phyloP scores from a whole-genome alignment of 2,329 filamentous ascomycete genomes.

The Diaporthe capsici region DNA sequence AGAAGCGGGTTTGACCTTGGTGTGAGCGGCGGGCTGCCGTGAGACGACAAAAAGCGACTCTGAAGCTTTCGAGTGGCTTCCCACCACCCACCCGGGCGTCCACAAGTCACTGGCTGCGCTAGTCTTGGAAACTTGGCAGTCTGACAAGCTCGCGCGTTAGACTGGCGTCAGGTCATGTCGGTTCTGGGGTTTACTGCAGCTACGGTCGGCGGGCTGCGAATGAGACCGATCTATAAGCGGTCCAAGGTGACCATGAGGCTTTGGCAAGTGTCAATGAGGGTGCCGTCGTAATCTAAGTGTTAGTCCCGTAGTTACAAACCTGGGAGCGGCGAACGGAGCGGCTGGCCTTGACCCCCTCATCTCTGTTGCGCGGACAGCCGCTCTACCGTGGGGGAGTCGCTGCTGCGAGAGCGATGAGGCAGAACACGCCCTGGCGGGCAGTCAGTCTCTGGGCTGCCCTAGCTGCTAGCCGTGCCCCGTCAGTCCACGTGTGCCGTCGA shows the following conservation, averaged over 20 bases:
- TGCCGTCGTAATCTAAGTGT: constrained; percentile 39
- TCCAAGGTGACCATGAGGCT: constrained; percentile 29
- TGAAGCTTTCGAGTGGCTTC: constrained; percentile 29
- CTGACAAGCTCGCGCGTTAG: constrained; percentile 28
- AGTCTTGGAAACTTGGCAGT: constrained; percentile 31
- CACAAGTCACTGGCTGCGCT: constrained; percentile 24
- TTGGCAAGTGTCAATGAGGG: constrained; percentile 33
- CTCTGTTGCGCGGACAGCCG: neutral
- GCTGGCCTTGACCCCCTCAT: constrained; percentile 3
- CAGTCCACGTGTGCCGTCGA: constrained; percentile 18
- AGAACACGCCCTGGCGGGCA: neutral
- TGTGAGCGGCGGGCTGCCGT: constrained; percentile 30
- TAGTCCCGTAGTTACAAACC: neutral
- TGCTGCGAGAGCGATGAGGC: constrained; percentile 11
- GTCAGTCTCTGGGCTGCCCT: neutral
- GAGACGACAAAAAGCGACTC: constrained; percentile 28
- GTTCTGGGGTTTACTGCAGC: constrained; percentile 13
- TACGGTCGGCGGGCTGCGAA: constrained; percentile 4
- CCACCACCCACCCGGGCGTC: neutral
- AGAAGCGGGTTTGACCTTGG: constrained; percentile 17
- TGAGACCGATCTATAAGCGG: constrained; percentile 14
- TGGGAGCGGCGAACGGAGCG: neutral
- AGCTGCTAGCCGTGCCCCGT: constrained; percentile 14
- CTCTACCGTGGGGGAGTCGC: neutral
- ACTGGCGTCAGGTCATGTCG: constrained; percentile 31